Base-by-base conservation (phyloP, 2,329 filamentous ascomycete species). In the Sarocladium oryzae region DNA sequence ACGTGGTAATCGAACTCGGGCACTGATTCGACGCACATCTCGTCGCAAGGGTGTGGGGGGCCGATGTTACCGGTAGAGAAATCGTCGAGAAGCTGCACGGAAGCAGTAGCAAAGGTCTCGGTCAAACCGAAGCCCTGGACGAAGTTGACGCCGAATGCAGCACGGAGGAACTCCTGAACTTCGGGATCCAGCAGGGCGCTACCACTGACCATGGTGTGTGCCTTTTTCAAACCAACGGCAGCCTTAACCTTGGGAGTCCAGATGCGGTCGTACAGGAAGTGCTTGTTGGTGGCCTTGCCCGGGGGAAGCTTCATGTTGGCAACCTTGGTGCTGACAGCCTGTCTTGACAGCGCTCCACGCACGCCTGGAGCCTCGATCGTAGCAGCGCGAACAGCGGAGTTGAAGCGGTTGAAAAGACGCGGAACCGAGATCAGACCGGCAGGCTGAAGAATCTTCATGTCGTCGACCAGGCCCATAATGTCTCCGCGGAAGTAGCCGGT, bases 401-500 rank as follows among this genome's bases (percentile, higher is more conserved):
- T 89, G 67, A 97, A 95, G 49, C 89, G 84, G 69, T 95, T 96
- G 76, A 84, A 97, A 10, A 99, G 78, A 56, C 93, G 84, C 0
- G 93, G 93, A 2, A 99, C 93, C 15, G 89, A 95, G 60, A 86
- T 83, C 67, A 99, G 89, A 10, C 79, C 78, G 11, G 86, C 93
- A 0, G 93, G 93, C 53, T 84, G 82, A 52, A 99, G 76, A 35
- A 89, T 67, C 74, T 97, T 95, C 71, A 99, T 70, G 63, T 99
- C 93, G 53, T 99, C 93, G 1, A 95, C 84, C 16, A 99, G 74
- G 56, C 88, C 87, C 11, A 87, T 65, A 55, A 96, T 85, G 63
- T 96, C 89, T 51, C 93, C 93, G 60, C 93, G 89, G 79, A 96
- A 99, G 69, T 92, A 99, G 11, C 92, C 93, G 59, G 96, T 84